Evolutionary conservation across 768 basidiomycete species (phyloP).

Genomic region (Tricholoma hemisulphureum): DNA sequence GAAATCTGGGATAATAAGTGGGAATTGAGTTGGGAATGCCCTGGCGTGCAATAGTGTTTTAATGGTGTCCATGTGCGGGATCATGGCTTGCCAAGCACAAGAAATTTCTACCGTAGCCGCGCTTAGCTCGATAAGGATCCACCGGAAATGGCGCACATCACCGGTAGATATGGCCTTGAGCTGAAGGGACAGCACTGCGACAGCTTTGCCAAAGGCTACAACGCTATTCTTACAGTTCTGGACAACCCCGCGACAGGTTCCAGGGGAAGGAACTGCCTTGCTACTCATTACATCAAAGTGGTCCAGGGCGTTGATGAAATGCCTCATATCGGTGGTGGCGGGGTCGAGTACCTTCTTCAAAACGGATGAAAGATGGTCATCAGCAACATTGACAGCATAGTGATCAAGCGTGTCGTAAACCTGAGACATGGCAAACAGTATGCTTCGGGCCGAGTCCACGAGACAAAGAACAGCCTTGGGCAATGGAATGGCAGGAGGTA

Average conservation of each 20-base stretch:
- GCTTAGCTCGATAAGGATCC: conserved; percentile 83
- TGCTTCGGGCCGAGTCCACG: conserved; percentile 86
- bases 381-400: conserved; percentile 78
- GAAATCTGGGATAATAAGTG: conserved; percentile 6
- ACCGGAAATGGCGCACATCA: conserved; percentile 85
- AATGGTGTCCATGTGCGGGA: conserved; percentile 68
- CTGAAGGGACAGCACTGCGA: conserved; percentile 78
- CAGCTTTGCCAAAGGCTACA: conserved; percentile 82
- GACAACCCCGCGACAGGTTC: conserved; percentile 73
- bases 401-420: conserved; percentile 87
- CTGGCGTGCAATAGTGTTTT: conserved; percentile 54
- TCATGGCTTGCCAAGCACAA: conserved; percentile 77
- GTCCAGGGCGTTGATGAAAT: conserved; percentile 85
- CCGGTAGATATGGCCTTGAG: conserved; percentile 69
- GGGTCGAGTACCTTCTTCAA: conserved; percentile 85
- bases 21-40: conserved; percentile 21
- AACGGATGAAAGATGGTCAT: conserved; percentile 78
- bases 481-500: conserved; percentile 67
- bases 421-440: conserved; percentile 90
- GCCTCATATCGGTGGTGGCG: conserved; percentile 75
- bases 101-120: conserved; percentile 88
- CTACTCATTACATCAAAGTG: conserved; percentile 84
- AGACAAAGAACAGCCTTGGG: conserved; percentile 67
- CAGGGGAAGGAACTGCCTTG: conserved; percentile 62
- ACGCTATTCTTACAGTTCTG: conserved; percentile 85